Base-by-base conservation (phyloP, 2,329 filamentous ascomycete species). In the Rhinocladiella mackenziei region DNA sequence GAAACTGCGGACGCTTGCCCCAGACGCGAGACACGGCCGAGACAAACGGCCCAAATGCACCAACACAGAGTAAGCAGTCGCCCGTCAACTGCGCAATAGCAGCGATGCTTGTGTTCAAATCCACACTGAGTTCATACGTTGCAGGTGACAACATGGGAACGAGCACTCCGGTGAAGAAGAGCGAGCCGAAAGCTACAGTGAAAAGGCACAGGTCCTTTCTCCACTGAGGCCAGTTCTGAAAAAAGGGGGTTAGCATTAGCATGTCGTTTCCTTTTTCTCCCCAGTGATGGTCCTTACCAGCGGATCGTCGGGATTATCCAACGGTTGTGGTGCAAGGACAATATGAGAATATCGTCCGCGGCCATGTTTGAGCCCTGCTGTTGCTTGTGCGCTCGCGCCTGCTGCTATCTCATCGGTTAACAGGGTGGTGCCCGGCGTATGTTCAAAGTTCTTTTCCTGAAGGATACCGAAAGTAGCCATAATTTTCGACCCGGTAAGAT, bases 11-110 rank as follows among this genome's bases (percentile, higher is more conserved):
- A 2, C 56, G 53, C 39, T 57, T 57, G 13, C 69, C 70, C 53
- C 67, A 72, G 19, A 68, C 63, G 49, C 70, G 54, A 2, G 69
- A 66, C 39, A 72, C 65, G 0, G 69, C 68, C 8, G 30, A 45
- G 6, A 45, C 46, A n/a, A 50, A 50, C 2, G 40, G 43, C 7
- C 43, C 43, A 26, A 30, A 29, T 10, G 33, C 42, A 11, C 50
- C 47, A 10, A 39, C 47, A 1, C 37, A 42, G 14, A 53, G 43
- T 11, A 50, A 37, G 15, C 43, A 42, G 33, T 51, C 37, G 8
- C 47, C 48, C 1, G 50, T 44, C 3, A 45, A 20, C 39, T 48
- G 18, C 7, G 42, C 48, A 10, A 40, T 42, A 10, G 35, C 40
- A 5, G 48, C 51, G n/a, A 50, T 39, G 28, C 32, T 28, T 4